Evolutionary conservation across 768 basidiomycete species (phyloP), one percentile per base, ranked within the genome.

Genomic region (Tricholoma terreum): DNA sequence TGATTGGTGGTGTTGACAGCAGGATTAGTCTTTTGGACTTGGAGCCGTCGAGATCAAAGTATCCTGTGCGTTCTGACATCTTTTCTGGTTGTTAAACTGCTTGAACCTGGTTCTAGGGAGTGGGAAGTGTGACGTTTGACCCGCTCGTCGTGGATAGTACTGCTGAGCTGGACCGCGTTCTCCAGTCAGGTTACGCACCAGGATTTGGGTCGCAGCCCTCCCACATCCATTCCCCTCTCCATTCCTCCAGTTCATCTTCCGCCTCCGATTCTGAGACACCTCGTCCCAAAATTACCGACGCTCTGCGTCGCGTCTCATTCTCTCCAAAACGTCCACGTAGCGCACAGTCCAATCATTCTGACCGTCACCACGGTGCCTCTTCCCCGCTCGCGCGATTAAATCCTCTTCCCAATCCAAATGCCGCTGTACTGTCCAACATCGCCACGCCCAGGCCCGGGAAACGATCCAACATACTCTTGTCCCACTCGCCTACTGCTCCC

Each of bases 321-420:
- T 90, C 89, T 12, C 90, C 90, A 1, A 85, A 87, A 65, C 81
- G 90, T 12, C 90, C 88, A 1, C 83, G 87, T 9, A 82, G 73
- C 55, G 71, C 78, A 4, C 72, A 68, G 22, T 60, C 70, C 24
- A 57, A 53, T 24, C 62, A 40, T 27, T 60, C 63, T 14, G 46
- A 52, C 10, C 50, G 42, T 8, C 9, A 46, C 38, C 58, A 59
- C 8, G 10, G 38, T 35, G 50, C 65, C 21, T 51, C 55, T 31
- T 72, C 74, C 24, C 69, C 73, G 10, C 59, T 65, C 1, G 52
- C 63, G 2, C 63, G 61, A 38, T 11, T 64, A 3, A 62, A 49
- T 19, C 61, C 58, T 15, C 60, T 61, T 33, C 59, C 54, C 15
- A 52, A 50, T 22, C 46, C 19, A 21, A 30, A 14, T 38, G 40